Evolutionary conservation across 75 land plant species (phyloP), one percentile per base, ranked within the genome.

Genomic region (Adiantum capillusveneris): DNA sequence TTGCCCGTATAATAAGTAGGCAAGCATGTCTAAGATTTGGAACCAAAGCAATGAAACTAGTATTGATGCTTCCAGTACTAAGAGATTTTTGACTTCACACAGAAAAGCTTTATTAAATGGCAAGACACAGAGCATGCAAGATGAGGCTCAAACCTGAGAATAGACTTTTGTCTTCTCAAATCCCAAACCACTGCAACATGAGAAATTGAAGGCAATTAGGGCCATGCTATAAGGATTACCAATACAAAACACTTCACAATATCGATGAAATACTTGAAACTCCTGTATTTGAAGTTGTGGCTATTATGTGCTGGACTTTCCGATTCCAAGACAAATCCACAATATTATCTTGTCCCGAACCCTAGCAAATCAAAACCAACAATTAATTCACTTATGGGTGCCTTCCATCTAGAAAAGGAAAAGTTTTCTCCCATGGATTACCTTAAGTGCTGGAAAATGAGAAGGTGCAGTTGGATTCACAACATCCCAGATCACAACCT

Each of bases 311-410:
- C 26, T 77, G 76, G 53, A 79, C 81, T 72, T 86, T 94, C 57
- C 78, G 78, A 66, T 94, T 94, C 98, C 98, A 94, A 29, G 98
- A 84, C 30, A 94, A 48, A 60, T 58, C 86, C 18, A 91, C 84
- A 53, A 94, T 68, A 65, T 83, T 85, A 56, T 74, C 83, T 59
- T 86, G 87, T 29, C 76, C 90, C 49, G 54, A 69, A 60, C 81
- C 66, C 84, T 79, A 29, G 53, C 24, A 2, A 56, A 2, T 43
- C 12, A 56, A 29, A 20, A 18, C 56, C 49, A 41, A 19, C 13
- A 42, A 43, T 18, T 19, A 37, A 46, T 39, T 9, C 14, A 16
- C 56, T 24, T 6, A 20, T 46, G 12, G n/a, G n/a, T n/a, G n/a
- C n/a, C n/a, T n/a, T n/a, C n/a, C n/a, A 39, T 39, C 42, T 9